Percentiles rank a stretch among this genome's conserved stretches.
These are phyloP conservation scores for Stachybotrys echinatus DNA, from an alignment of 2,329 filamentous ascomycete species.

Conservation along the genomic window DNA sequence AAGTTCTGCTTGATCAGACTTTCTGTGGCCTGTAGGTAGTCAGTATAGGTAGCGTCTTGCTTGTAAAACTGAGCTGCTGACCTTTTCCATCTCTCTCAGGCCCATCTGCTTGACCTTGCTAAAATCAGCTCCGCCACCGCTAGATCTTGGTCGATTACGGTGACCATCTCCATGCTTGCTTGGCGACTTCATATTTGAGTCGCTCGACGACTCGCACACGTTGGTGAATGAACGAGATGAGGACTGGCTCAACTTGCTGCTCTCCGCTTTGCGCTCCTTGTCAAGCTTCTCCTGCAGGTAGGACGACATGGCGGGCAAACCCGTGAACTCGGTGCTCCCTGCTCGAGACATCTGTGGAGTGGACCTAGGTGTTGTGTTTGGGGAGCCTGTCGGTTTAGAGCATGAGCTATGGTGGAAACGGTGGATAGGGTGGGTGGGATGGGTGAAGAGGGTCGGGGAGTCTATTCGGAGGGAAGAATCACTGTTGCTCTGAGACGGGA, in stretches of 20 bases:
- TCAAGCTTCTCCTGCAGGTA: constrained; percentile 53
- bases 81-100: constrained; percentile 63
- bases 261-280: constrained; percentile 43
- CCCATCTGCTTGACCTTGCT: constrained; percentile 51
- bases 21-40: constrained; percentile 49
- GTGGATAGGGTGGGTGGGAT: constrained; percentile 29
- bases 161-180: constrained; percentile 13
- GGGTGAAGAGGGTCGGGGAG: constrained; percentile 29
- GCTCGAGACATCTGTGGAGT: constrained; percentile 37
- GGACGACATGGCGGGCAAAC: constrained; percentile 38
- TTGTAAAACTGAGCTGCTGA: constrained; percentile 22
- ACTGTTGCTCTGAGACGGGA: constrained; percentile 33
- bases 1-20: constrained; percentile 72
- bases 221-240: constrained; percentile 22
- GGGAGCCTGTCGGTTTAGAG: constrained; percentile 23
- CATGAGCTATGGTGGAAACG: constrained; percentile 33
- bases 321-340: constrained; percentile 32
- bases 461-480: constrained; percentile 33
- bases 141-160: constrained; percentile 36
- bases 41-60: background rate
- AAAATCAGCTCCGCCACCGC: constrained; percentile 28
- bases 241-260: constrained; percentile 30
- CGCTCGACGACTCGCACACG: background rate
- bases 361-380: constrained; percentile 32
- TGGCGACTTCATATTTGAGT: background rate